A percentile compares a stretch with the other conserved stretches of the same genome.
Conservation (phyloP, 2,329 filamentous ascomycete species). For the Parastagonospora nodorum region DNA sequence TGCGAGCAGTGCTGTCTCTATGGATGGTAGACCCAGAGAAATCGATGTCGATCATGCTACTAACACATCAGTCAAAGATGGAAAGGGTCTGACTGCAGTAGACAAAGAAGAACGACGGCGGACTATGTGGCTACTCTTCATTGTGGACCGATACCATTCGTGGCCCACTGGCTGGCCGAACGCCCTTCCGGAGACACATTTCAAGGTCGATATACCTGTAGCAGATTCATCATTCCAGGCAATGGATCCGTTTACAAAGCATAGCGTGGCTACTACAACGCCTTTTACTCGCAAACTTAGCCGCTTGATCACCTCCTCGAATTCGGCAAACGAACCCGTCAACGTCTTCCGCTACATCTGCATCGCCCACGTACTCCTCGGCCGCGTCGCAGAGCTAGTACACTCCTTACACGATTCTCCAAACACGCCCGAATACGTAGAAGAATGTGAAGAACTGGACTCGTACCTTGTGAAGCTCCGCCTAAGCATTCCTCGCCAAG, state of each 20-base stretch:
- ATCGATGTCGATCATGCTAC: background rate
- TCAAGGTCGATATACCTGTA: slow-evolving; percentile 38
- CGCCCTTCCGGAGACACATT: slow-evolving; percentile 36
- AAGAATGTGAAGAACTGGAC: slow-evolving; percentile 33
- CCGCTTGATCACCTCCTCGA: slow-evolving; percentile 18
- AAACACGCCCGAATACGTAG: slow-evolving; percentile 25
- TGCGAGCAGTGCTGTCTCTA: slow-evolving; percentile 5
- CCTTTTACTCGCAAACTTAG: slow-evolving; percentile 31
- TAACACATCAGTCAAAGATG: background rate
- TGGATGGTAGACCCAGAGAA: background rate
- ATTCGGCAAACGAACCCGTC: slow-evolving; percentile 8
- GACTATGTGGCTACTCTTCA: slow-evolving; percentile 38
- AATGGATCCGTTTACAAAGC: slow-evolving; percentile 11
- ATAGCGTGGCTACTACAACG: slow-evolving; percentile 3
- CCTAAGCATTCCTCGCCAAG: slow-evolving; percentile 30
- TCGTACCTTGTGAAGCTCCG: slow-evolving; percentile 28
- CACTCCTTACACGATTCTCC: slow-evolving; percentile 33
- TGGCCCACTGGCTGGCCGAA: slow-evolving; percentile 31
- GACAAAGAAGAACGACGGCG: slow-evolving; percentile 37
- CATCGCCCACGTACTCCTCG: slow-evolving; percentile 35
- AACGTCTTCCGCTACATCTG: slow-evolving; percentile 31
- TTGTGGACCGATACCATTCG: slow-evolving; percentile 32
- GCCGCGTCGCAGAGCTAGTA: slow-evolving; percentile 31
- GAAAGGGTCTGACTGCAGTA: slow-evolving; percentile 7
- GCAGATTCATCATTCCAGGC: slow-evolving; percentile 28